These are phyloP conservation scores for Lactarius akahatsu DNA, from an alignment of 768 basidiomycete genomes.

Conservation along the genomic window DNA sequence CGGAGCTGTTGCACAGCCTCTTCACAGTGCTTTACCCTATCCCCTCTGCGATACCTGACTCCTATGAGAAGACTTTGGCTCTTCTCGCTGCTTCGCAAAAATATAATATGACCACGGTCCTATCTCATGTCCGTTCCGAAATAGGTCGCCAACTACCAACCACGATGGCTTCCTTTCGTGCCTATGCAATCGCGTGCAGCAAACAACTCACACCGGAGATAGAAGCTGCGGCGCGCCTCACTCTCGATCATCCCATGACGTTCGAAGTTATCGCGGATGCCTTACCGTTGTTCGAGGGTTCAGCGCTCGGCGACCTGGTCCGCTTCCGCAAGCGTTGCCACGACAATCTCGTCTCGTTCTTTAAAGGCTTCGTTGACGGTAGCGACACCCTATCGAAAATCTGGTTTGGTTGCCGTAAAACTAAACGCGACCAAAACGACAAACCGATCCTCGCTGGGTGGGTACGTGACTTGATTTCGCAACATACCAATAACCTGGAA, in stretches of 20 bases:
- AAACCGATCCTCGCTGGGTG: neutral
- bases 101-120: neutral
- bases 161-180: too few relatives aligned
- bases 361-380: neutral
- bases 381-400: too few relatives aligned
- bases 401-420: too few relatives aligned
- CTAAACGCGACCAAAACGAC: too few relatives aligned
- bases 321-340: neutral
- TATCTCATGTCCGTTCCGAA: neutral
- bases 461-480: neutral
- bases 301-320: neutral
- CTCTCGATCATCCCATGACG: neutral
- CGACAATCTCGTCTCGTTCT: neutral
- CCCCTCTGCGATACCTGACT: neutral
- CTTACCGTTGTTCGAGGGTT: neutral
- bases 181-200: neutral
- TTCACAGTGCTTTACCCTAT: slow-evolving; percentile 1
- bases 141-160: neutral
- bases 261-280: neutral
- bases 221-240: neutral
- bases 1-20: neutral
- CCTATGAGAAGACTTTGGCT: neutral
- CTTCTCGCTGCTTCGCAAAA: slow-evolving; percentile 30
- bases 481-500: neutral
- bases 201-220: neutral